Base-by-base conservation (phyloP, 371 early-diverging fungal genomes). In the Saksenaea vasiformis region DNA sequence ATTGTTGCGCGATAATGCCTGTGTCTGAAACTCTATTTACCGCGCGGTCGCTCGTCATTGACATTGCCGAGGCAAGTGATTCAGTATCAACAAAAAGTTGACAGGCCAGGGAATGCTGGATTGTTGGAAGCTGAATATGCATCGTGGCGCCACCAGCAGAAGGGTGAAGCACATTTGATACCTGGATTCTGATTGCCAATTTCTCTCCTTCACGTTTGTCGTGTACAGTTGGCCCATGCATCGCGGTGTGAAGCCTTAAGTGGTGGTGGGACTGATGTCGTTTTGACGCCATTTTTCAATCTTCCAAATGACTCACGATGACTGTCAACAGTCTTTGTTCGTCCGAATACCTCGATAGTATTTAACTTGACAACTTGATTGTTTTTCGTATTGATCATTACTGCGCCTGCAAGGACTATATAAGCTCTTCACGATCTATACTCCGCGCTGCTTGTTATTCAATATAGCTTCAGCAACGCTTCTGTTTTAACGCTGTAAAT, bases 281-380 rank as follows among this genome's bases (percentile, higher is more conserved):
- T 9, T 35, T 37, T 27, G 37, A 27, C 19, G 54, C 7, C 3
- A 4, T n/a, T 22, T 37, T 65, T 59, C 27, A 65, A 31, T 26
- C 47, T 63, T 35, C 62, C 68, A 56, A 60, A 61, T 8, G 61
- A 27, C 19, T 61, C 61, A 26, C 67, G 47, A 31, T 61, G 62
- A 8, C 36, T 19, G 39, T 74, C 71, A 1, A 67, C 55, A 5
- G 43, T 15, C 39, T 39, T 60, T 5, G 59, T 71, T 36, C 68
- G 55, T 17, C 75, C 75, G 37, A 69, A 69, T 26, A 64, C 64
- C 26, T 75, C 75, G 15, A 71, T 65, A 19, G 71, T 71, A 61
- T 71, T 75, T 4, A 60, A 43, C 41, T 69, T 36, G 37, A 65
- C 54, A 19, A 67, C 64, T 24, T 70, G 39, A 9, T 56, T 61